Base-by-base conservation (phyloP, 2,329 filamentous ascomycete genomes). In the Alternaria ventricosa region DNA sequence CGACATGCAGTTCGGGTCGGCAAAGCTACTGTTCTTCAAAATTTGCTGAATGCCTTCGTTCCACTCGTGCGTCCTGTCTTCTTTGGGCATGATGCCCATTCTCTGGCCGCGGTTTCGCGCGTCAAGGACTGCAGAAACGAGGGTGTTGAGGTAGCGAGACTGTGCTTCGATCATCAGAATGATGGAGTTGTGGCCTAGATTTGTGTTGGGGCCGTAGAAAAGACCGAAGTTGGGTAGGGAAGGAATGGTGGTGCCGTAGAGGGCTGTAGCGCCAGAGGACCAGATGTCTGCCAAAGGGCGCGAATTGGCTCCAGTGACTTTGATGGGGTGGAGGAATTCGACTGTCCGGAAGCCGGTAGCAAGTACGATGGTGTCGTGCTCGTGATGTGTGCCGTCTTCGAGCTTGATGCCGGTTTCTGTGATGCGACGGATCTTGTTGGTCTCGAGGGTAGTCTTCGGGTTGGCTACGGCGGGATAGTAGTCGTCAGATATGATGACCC, bases 131-230 rank as follows among this genome's bases (percentile, higher is more conserved):
- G 84, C 80, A 0, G 72, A 70, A 50, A 89, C 82, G 36, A 89
- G 67, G 0, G 78, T 79, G 62, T 83, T 85, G 60, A 88, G 82
- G 69, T 88, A 88, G 3, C 84, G 81, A 4, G 80, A 82, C 68
- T 89, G 87, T 3, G 86, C 83, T 70, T 89, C 87, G 64, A 88
- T 87, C 86, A 88, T 89, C n/a, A 88, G 79, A 66, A 88, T 85
- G 68, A 88, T 88, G 57, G 81, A 84, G 64, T 87, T 87, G 71
- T 87, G 85, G 0, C 84, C 87, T 58, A 85, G 78, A 18, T 80
- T 80, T 2, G 85, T 88, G 72, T 87, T 88, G 4, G 86, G 87
- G 0, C 87, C 87, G 72, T 88, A 88, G 54, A 88, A 79, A 81
- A 88, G 85, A 50, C 79, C 84, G 65, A 87, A 87, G 62, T 88